Evolutionary conservation across 805 yeast species (phyloP).

Genomic region (Blastobotrys robertii): DNA sequence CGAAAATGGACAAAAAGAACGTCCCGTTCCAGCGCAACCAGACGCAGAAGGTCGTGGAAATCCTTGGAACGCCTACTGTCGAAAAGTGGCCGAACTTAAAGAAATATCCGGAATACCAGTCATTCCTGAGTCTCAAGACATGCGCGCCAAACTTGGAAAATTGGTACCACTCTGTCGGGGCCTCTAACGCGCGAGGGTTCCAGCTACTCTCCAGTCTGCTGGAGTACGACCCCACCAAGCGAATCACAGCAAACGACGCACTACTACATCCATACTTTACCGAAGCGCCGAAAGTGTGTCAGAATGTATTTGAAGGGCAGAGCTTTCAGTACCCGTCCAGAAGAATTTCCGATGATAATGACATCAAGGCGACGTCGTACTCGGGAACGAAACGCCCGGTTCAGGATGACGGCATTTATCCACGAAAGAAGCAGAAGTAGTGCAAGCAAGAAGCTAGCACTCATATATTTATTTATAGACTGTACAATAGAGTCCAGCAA

Average conservation of each 20-base stretch:
- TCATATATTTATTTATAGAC: too few species aligned
- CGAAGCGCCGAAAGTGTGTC: conserved; percentile 56
- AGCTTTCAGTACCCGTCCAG: conserved; percentile 72
- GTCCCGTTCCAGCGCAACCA: conserved; percentile 94
- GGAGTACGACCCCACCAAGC: conserved; percentile 70
- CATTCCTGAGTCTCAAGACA: conserved; percentile 44
- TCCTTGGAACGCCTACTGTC: conserved; percentile 78
- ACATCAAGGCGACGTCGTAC: conserved; percentile 39
- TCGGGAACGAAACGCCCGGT: conserved; percentile 26
- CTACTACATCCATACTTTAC: conserved; percentile 70
- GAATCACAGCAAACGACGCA: conserved; percentile 73
- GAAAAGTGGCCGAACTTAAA: conserved; percentile 72
- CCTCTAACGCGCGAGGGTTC: conserved; percentile 49
- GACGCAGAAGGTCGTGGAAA: conserved; percentile 79
- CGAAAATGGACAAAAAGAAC: conserved; percentile 87
- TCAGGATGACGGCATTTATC: conserved; percentile 15
- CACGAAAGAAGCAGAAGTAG: conserved; percentile 20
- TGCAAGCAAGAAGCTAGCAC: not conserved
- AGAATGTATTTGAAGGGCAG: conserved; percentile 73
- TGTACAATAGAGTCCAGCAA: too few species aligned
- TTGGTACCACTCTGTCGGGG: conserved; percentile 85
- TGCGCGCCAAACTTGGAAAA: conserved; percentile 63
- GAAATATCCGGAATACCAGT: conserved; percentile 75
- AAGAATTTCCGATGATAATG: conserved; percentile 80
- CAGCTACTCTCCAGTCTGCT: conserved; percentile 53